These are phyloP conservation scores for Pezicula carpinea DNA, from an alignment of 2,329 filamentous ascomycete genomes.

Conservation along the genomic window DNA sequence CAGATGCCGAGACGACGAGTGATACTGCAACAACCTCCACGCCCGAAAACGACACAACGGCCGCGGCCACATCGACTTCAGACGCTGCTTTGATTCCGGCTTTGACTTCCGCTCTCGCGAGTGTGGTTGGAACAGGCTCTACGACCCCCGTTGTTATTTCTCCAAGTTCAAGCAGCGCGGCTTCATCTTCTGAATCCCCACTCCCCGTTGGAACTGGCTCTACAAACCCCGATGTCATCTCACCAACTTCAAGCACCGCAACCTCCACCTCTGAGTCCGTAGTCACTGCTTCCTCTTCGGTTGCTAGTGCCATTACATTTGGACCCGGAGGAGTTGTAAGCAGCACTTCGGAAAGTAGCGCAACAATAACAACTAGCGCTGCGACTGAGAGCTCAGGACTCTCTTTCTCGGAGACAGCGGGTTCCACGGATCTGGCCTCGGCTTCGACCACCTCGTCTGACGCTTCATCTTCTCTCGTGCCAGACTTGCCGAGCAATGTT, in stretches of 20 bases:
- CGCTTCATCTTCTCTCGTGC: background rate
- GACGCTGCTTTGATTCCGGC: background rate
- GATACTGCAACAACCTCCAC: background rate
- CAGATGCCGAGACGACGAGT: background rate
- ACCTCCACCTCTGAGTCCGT: conserved; percentile 3
- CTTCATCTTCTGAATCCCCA: background rate
- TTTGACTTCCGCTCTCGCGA: background rate
- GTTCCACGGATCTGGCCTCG: conserved; percentile 4
- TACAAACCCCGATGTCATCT: conserved; percentile 6
- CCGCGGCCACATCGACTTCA: background rate
- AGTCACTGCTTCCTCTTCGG: conserved; percentile 8
- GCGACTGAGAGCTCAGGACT: conserved; percentile 9
- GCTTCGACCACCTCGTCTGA: background rate
- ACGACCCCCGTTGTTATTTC: background rate
- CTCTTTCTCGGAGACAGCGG: conserved; percentile 7
- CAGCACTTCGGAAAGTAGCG: conserved; percentile 5
- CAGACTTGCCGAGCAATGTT: background rate
- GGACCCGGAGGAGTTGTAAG: conserved; percentile 25
- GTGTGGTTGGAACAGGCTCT: conserved; percentile 2
- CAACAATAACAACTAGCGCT: conserved; percentile 7
- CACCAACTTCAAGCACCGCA: conserved; percentile 7
- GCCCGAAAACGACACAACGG: background rate
- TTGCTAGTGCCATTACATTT: conserved; percentile 22
- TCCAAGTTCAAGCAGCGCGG: background rate
- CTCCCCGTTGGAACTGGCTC: conserved; percentile 10